A percentile compares a stretch with the other conserved stretches of the same genome.
These are phyloP conservation scores for Ananas comosus DNA, from an alignment of 176 grass and related monocot genomes.

Conservation along the genomic window DNA sequence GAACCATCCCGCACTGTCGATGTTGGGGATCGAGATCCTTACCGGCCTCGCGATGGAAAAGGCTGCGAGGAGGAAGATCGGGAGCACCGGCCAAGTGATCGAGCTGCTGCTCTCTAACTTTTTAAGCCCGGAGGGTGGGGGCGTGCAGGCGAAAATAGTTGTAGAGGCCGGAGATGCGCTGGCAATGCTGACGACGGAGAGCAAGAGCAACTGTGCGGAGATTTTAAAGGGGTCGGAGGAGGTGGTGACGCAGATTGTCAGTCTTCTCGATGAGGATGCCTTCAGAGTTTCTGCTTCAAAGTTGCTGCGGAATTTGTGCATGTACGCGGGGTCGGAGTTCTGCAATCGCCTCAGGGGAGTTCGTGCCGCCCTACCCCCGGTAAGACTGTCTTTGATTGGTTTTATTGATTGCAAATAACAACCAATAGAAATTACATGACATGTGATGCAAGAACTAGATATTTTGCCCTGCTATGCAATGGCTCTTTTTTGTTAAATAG, in stretches of 20 bases:
- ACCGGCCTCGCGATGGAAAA: slow-evolving; percentile 10
- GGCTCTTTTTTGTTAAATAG: too few species aligned
- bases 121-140: not conserved
- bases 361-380: too few species aligned
- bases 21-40: slow-evolving; percentile 50
- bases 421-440: too few species aligned
- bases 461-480: too few species aligned
- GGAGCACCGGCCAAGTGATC: slow-evolving; percentile 1
- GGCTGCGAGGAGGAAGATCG: slow-evolving; percentile 11
- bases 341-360: too few species aligned
- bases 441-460: too few species aligned
- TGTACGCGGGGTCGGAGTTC: too few species aligned
- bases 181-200: not conserved
- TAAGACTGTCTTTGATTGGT: too few species aligned
- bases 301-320: too few species aligned
- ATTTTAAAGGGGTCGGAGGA: not conserved
- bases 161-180: not conserved
- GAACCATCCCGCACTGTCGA: slow-evolving; percentile 23
- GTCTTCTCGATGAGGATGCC: too few species aligned
- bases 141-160: not conserved
- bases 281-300: too few species aligned
- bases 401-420: too few species aligned
- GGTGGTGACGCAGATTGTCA: not conserved
- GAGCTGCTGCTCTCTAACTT: slow-evolving; percentile 6
- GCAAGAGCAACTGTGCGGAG: not conserved